These are phyloP conservation scores for Odontarrhena argentea DNA, from an alignment of 345 rosid species.

Conservation along the genomic window DNA sequence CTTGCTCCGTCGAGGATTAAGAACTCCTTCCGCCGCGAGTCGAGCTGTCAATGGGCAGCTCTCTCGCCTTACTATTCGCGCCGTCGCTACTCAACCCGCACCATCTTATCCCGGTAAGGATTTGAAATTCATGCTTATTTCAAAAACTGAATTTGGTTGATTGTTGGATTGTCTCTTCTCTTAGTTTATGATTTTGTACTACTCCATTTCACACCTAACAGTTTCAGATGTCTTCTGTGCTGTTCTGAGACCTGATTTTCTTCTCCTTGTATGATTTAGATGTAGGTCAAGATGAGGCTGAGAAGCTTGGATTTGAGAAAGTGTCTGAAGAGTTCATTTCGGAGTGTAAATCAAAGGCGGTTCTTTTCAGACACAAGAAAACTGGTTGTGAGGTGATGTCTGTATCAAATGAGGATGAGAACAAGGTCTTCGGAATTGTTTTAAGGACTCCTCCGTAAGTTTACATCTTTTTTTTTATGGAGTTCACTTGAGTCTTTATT, in stretches of 20 bases:
- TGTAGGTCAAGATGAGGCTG: conserved; percentile 58
- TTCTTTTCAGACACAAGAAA: conserved; percentile 84
- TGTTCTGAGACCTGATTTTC: conserved; percentile 15
- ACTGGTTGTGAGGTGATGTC: conserved; percentile 94
- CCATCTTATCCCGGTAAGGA: conserved; percentile 61
- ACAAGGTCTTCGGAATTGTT: conserved; percentile 84
- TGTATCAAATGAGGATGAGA: conserved; percentile 85
- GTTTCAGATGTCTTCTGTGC: conserved; percentile 3
- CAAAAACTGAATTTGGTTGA: background rate
- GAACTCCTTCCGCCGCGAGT: conserved; percentile 37
- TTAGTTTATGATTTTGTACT: conserved; percentile 3
- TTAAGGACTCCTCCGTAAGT: conserved; percentile 94
- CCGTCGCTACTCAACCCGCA: conserved; percentile 66
- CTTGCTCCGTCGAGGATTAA: conserved; percentile 45
- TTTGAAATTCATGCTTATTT: background rate
- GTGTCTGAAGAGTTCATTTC: conserved; percentile 81
- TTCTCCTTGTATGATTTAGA: conserved; percentile 43
- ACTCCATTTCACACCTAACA: background rate
- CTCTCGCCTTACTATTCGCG: conserved; percentile 61
- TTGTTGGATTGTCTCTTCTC: conserved; percentile 1
- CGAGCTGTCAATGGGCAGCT: conserved; percentile 45
- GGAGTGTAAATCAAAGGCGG: conserved; percentile 88
- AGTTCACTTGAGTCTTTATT: background rate
- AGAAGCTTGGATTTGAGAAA: conserved; percentile 82
- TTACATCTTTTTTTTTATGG: background rate